Evolutionary conservation across 805 yeast species (phyloP).

Genomic region (Candida mattraensis): DNA sequence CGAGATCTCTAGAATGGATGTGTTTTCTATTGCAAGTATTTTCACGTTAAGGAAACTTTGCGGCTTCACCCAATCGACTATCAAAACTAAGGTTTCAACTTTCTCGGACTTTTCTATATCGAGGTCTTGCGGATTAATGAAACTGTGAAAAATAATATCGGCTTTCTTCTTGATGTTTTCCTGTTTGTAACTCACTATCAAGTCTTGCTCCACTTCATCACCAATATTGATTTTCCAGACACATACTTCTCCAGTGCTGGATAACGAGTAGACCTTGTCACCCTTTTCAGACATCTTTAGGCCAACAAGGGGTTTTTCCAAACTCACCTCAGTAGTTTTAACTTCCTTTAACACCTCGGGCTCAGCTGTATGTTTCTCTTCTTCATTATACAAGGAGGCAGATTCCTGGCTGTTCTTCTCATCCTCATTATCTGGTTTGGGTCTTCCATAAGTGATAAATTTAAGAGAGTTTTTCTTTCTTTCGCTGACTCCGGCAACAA

Average conservation of each 20-base stretch:
- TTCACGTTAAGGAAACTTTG: conserved; percentile 23
- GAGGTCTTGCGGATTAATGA: conserved; percentile 27
- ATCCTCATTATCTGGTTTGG: conserved; percentile 22
- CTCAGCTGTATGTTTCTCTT: conserved; percentile 33
- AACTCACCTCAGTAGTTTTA: conserved; percentile 27
- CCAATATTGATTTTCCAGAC: conserved; percentile 24
- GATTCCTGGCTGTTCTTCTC: conserved; percentile 31
- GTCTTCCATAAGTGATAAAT: conserved; percentile 28
- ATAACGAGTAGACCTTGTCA: conserved; percentile 32
- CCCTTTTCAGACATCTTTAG: conserved; percentile 31
- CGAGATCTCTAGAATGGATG: conserved; percentile 31
- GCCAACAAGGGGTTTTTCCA: conserved; percentile 27
- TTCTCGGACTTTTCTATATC: conserved; percentile 23
- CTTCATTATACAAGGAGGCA: conserved; percentile 29
- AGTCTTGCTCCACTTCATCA: conserved; percentile 10
- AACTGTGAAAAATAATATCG: conserved; percentile 24
- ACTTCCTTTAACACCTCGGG: conserved; percentile 34
- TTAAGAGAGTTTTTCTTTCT: conserved; percentile 33
- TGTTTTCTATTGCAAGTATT: conserved; percentile 27
- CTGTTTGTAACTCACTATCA: conserved; percentile 12
- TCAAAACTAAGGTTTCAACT: conserved; percentile 22
- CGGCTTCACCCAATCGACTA: conserved; percentile 19
- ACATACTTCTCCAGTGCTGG: conserved; percentile 31
- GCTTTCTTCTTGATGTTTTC: conserved; percentile 11
- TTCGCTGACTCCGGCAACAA: conserved; percentile 37